Conservation (phyloP, 2,329 filamentous ascomycete species). For the Endoconidiophora polonica region DNA sequence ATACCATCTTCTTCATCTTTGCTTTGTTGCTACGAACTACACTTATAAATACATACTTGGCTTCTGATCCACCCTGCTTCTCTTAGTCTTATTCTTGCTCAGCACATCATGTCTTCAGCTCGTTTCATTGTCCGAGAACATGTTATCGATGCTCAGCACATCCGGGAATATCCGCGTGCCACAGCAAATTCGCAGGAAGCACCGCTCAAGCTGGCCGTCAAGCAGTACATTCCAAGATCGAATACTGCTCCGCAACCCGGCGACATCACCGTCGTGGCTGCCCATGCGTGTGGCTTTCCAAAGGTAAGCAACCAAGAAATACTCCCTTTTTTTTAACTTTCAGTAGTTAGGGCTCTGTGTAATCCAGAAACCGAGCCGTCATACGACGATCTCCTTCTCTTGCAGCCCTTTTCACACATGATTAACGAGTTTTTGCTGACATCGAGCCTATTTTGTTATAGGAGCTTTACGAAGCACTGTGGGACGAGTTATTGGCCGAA, state of each 20-base stretch:
- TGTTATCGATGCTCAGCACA: slow-evolving; percentile 54
- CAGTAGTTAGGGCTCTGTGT: background rate
- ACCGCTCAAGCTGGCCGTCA: slow-evolving; percentile 55
- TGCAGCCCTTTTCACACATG: background rate
- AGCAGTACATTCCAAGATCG: slow-evolving; percentile 70
- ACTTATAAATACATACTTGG: too few relatives aligned
- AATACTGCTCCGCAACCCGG: slow-evolving; percentile 52
- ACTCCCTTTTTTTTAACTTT: background rate
- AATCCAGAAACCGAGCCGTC: background rate
- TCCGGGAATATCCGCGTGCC: slow-evolving; percentile 64
- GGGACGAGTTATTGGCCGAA: slow-evolving; percentile 58
- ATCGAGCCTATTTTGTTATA: slow-evolving; percentile 20
- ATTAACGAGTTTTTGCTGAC: background rate
- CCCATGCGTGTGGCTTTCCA: slow-evolving; percentile 83
- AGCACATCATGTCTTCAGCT: too few relatives aligned
- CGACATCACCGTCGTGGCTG: slow-evolving; percentile 70
- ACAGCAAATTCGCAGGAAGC: slow-evolving; percentile 61
- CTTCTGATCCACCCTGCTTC: too few relatives aligned
- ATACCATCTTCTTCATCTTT: too few relatives aligned
- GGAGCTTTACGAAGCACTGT: slow-evolving; percentile 86
- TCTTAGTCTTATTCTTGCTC: too few relatives aligned
- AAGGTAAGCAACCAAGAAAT: slow-evolving; percentile 40
- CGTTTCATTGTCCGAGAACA: slow-evolving; percentile 27
- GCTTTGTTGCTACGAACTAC: too few relatives aligned
- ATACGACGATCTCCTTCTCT: background rate